Evolutionary conservation across 768 basidiomycete species (phyloP).

Genomic region (Tylopilus rubrobrunneus): DNA sequence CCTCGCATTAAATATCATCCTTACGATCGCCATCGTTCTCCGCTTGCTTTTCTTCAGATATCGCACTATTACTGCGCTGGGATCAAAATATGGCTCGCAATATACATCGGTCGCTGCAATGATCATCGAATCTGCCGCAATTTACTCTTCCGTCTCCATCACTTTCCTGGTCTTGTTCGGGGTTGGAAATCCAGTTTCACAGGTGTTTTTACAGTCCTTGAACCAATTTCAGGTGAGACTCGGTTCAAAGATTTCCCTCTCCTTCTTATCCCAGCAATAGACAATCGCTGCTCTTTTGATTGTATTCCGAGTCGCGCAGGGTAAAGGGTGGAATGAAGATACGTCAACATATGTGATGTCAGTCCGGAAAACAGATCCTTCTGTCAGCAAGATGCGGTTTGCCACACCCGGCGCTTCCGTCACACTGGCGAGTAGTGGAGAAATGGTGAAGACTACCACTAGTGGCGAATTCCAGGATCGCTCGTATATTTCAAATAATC

Average conservation of each 20-base stretch:
- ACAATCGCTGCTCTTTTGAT: too few species aligned
- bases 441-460: too few species aligned
- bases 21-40: constrained; percentile 29
- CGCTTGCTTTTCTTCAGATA: constrained; percentile 26
- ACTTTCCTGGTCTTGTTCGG: constrained; percentile 30
- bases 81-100: constrained; percentile 17
- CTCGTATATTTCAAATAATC: background rate
- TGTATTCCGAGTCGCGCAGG: too few species aligned
- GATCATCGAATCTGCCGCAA: constrained; percentile 33
- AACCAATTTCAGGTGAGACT: constrained; percentile 27
- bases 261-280: background rate
- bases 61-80: constrained; percentile 12
- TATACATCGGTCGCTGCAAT: constrained; percentile 35
- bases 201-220: constrained; percentile 29
- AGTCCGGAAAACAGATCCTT: too few species aligned
- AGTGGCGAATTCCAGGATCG: background rate
- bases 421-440: too few species aligned
- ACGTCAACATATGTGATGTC: too few species aligned
- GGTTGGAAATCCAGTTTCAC: constrained; percentile 18
- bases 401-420: too few species aligned
- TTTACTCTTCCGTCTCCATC: constrained; percentile 27
- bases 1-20: constrained; percentile 30
- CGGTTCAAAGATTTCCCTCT: background rate
- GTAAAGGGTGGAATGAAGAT: too few species aligned
- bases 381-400: too few species aligned